A percentile compares a stretch with the other conserved stretches of the same genome.
phyloP scores from a whole-genome alignment of 2,329 filamentous ascomycete species.

The Arthroderma sp. region DNA sequence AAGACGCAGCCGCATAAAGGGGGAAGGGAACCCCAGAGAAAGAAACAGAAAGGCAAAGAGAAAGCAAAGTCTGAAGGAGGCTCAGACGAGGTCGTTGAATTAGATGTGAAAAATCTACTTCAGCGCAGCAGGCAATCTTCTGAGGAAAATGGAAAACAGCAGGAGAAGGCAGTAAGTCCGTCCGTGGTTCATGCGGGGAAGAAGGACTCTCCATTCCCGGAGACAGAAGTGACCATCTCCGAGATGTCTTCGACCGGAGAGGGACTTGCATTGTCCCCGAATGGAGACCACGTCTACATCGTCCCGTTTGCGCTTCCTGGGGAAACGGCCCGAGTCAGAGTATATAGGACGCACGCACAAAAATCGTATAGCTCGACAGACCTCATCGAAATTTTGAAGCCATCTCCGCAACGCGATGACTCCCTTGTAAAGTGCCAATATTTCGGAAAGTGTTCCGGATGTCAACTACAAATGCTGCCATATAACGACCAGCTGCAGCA shows the following conservation, averaged over 20 bases:
- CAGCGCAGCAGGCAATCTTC: slow-evolving; percentile 17
- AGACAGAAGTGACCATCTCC: slow-evolving; percentile 70
- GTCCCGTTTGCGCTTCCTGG: slow-evolving; percentile 83
- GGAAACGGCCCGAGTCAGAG: slow-evolving; percentile 65
- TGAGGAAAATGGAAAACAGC: slow-evolving; percentile 11
- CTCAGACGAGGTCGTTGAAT: slow-evolving; percentile 52
- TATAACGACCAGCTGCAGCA: slow-evolving; percentile 74
- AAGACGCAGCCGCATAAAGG: background rate
- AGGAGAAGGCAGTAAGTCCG: slow-evolving; percentile 19
- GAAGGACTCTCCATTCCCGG: slow-evolving; percentile 47
- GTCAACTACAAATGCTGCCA: slow-evolving; percentile 94
- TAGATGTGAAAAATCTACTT: slow-evolving; percentile 45
- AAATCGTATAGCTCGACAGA: slow-evolving; percentile 66
- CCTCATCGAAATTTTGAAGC: slow-evolving; percentile 62
- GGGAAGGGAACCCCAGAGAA: slow-evolving; percentile 2
- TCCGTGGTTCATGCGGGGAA: slow-evolving; percentile 38
- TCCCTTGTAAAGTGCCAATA: slow-evolving; percentile 68
- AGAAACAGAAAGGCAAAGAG: slow-evolving; percentile 10
- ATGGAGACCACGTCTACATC: slow-evolving; percentile 61
- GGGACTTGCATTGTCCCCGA: slow-evolving; percentile 62
- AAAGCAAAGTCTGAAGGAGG: slow-evolving; percentile 4
- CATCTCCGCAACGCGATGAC: slow-evolving; percentile 66
- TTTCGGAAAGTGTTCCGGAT: slow-evolving; percentile 77
- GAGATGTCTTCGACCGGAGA: slow-evolving; percentile 86
- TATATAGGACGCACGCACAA: slow-evolving; percentile 56